Evolutionary conservation across 441 rosid genomes (phyloP).

Genomic region (Erodium moschatum): DNA sequence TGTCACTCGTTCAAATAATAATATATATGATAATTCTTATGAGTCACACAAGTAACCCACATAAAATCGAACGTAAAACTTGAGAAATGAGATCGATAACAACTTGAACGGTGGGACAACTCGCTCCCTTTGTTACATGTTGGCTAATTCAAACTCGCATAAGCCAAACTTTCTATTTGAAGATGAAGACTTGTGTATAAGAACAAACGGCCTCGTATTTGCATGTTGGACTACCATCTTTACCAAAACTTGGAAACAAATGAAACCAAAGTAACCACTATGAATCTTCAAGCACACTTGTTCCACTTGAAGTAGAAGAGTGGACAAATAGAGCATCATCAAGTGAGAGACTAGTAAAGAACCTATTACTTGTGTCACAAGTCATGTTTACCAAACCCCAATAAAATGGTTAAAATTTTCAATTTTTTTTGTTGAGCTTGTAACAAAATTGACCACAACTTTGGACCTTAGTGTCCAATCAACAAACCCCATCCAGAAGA

Average conservation of each 20-base stretch:
- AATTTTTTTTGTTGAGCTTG: slow-evolving; percentile 10
- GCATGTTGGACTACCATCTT: neutral
- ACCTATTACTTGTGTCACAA: slow-evolving; percentile 15
- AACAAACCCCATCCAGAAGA: neutral
- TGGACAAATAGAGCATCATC: neutral
- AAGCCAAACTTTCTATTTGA: neutral
- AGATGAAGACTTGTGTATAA: neutral
- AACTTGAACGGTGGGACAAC: neutral
- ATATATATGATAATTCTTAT: too few species aligned
- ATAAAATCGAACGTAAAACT: too few species aligned
- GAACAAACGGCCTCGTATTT: neutral
- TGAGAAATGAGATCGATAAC: neutral
- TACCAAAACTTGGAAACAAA: neutral
- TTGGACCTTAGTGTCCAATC: neutral
- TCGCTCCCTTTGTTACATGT: neutral
- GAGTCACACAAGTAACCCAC: too few species aligned
- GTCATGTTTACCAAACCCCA: neutral
- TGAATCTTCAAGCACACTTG: slow-evolving; percentile 10
- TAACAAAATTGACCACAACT: slow-evolving; percentile 16
- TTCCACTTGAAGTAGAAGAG: slow-evolving; percentile 5
- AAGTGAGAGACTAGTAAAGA: neutral
- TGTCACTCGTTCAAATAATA: too few species aligned
- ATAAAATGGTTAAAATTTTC: neutral
- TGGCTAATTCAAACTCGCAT: neutral
- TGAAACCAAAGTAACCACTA: neutral